Percentiles rank a stretch among this genome's conserved stretches.
Conservation (phyloP, 2,329 filamentous ascomycete genomes). For the Neofusicoccum sp. region DNA sequence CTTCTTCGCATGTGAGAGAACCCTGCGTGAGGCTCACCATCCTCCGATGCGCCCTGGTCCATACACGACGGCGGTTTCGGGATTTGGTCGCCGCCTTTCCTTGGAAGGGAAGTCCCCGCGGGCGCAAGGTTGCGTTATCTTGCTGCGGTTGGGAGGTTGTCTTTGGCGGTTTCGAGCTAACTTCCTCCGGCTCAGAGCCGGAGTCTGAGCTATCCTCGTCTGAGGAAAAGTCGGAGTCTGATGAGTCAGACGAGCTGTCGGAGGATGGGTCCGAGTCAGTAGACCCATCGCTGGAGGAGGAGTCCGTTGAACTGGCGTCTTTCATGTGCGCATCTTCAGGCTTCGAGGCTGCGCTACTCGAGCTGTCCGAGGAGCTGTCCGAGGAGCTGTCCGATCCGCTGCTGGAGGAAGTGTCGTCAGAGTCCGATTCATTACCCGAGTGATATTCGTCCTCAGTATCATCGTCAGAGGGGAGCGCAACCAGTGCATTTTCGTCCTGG, state of each 20-base stretch:
- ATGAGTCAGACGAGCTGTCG: slow-evolving; percentile 26
- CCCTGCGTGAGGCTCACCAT: too few relatives aligned
- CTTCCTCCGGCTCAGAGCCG: slow-evolving; percentile 51
- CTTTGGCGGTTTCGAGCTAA: neutral
- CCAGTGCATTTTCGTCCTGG: slow-evolving; percentile 3
- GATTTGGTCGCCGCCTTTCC: too few relatives aligned
- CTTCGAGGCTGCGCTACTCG: neutral
- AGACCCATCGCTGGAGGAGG: slow-evolving; percentile 18
- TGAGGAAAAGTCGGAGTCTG: slow-evolving; percentile 31
- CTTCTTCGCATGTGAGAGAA: too few relatives aligned
- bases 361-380: neutral
- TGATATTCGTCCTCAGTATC: slow-evolving; percentile 24
- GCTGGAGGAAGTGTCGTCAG: neutral
- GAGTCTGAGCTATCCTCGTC: slow-evolving; percentile 42
- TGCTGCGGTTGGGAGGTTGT: too few relatives aligned
- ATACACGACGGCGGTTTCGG: too few relatives aligned
- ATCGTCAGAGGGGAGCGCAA: slow-evolving; percentile 9
- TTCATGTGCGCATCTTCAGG: neutral
- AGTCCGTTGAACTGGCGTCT: slow-evolving; percentile 5
- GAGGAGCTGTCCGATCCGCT: too few relatives aligned
- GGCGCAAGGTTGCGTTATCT: slow-evolving; percentile 27
- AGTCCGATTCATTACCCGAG: slow-evolving; percentile 22
- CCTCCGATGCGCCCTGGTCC: too few relatives aligned
- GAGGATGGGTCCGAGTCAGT: neutral
- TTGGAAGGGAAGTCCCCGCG: slow-evolving; percentile 52